phyloP scores from a whole-genome alignment of 192 early-diverging fungal species.

The Cetraspora pellucida region DNA sequence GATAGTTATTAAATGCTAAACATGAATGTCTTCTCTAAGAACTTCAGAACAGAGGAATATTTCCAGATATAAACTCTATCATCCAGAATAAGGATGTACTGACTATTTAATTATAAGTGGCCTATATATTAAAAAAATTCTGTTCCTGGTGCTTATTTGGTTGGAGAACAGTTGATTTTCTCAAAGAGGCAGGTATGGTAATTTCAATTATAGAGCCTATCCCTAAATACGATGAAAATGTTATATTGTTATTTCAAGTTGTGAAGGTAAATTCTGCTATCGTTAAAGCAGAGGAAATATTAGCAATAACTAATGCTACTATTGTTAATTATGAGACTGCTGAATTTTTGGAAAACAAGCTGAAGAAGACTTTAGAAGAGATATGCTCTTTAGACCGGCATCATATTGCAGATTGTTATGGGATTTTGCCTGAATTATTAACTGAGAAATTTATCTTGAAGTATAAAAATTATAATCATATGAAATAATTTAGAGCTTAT shows the following conservation, averaged over 20 bases:
- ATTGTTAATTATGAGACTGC: conserved; percentile 5
- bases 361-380: too few relatives aligned
- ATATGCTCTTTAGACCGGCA: neutral
- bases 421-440: conserved; percentile 2
- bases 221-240: too few relatives aligned
- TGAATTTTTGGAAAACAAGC: too few relatives aligned
- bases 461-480: too few relatives aligned
- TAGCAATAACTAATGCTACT: conserved; percentile 16
- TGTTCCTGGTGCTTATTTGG: too few relatives aligned
- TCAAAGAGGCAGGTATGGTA: neutral
- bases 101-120: neutral
- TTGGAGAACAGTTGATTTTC: neutral
- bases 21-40: too few relatives aligned
- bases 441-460: neutral
- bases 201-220: too few relatives aligned
- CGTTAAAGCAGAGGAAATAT: neutral
- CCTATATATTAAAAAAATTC: neutral
- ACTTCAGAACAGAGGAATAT: too few relatives aligned
- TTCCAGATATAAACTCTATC: neutral
- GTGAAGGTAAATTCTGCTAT: too few relatives aligned
- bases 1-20: neutral
- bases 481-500: neutral
- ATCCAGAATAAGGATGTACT: conserved; percentile 5
- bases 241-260: too few relatives aligned
- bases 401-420: conserved; percentile 18